Evolutionary conservation across 306 rosid species (phyloP).

Genomic region (Lotus japonicus): DNA sequence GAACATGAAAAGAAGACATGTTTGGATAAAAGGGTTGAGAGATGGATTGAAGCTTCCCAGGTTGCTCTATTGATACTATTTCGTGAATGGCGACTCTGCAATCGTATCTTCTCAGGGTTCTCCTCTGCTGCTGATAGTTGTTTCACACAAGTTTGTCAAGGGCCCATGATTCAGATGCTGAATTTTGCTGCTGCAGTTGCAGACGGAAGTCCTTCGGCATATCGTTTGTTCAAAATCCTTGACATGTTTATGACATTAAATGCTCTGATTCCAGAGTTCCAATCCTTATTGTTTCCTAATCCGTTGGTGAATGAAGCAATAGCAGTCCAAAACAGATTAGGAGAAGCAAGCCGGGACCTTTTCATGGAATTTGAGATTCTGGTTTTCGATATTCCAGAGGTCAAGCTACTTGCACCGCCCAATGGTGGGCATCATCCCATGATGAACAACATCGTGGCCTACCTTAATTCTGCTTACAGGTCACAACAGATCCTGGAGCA

Average conservation of each 20-base stretch:
- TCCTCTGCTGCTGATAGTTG: constrained; percentile 52
- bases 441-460: not conserved
- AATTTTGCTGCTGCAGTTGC: constrained; percentile 53
- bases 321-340: not conserved
- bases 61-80: constrained; percentile 46
- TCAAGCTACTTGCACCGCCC: not conserved
- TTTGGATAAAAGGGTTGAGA: constrained; percentile 35
- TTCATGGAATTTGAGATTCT: constrained; percentile 24
- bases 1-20: not conserved
- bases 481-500: not conserved
- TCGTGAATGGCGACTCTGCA: constrained; percentile 65
- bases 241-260: constrained; percentile 43
- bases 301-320: not conserved
- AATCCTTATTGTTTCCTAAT: constrained; percentile 33
- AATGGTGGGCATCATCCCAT: not conserved
- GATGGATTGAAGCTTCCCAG: constrained; percentile 51
- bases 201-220: constrained; percentile 41
- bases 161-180: constrained; percentile 49
- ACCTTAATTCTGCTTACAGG: not conserved
- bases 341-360: not conserved
- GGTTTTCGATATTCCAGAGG: not conserved
- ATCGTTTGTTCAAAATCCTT: constrained; percentile 39
- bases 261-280: constrained; percentile 42
- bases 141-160: constrained; percentile 64
- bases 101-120: constrained; percentile 52